Conservation (phyloP, 176 grass and related monocot species). For the Raddia guianensis region DNA sequence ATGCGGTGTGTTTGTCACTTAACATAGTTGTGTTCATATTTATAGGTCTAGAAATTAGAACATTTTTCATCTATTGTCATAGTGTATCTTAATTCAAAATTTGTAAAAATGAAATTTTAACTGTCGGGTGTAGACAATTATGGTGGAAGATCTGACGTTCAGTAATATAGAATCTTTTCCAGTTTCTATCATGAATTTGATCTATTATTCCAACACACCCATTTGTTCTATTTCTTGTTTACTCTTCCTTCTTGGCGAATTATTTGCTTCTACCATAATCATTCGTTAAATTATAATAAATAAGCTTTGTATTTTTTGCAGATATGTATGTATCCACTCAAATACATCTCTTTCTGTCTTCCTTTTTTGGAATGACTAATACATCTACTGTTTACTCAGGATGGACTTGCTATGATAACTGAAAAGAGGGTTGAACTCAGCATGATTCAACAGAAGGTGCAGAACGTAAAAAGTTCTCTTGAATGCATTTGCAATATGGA, state of each 20-base stretch:
- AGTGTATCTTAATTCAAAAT: neutral
- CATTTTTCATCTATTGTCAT: neutral
- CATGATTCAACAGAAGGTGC: slow-evolving; percentile 61
- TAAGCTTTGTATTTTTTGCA: slow-evolving; percentile 7
- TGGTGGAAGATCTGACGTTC: neutral
- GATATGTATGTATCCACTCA: slow-evolving; percentile 17
- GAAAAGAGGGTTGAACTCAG: slow-evolving; percentile 62
- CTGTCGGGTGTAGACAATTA: neutral
- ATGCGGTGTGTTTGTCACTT: slow-evolving; percentile 18
- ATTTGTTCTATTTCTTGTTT: slow-evolving; percentile 12
- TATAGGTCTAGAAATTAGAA: slow-evolving; percentile 10
- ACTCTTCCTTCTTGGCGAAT: slow-evolving; percentile 21
- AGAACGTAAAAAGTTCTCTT: slow-evolving; percentile 53
- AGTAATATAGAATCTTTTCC: slow-evolving; percentile 10
- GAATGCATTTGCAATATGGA: slow-evolving; percentile 48
- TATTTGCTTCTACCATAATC: slow-evolving; percentile 30
- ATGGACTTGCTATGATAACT: slow-evolving; percentile 45
- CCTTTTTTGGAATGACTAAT: slow-evolving; percentile 4
- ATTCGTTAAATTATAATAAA: slow-evolving; percentile 17
- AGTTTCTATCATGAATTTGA: slow-evolving; percentile 21
- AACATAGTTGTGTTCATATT: neutral
- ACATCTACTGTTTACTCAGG: slow-evolving; percentile 57
- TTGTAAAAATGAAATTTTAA: neutral
- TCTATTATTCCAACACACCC: slow-evolving; percentile 28
- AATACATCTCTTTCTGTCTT: slow-evolving; percentile 22